Evolutionary conservation across 2,329 filamentous ascomycete species (phyloP).

Genomic region (Paramyrothecium roridum): DNA sequence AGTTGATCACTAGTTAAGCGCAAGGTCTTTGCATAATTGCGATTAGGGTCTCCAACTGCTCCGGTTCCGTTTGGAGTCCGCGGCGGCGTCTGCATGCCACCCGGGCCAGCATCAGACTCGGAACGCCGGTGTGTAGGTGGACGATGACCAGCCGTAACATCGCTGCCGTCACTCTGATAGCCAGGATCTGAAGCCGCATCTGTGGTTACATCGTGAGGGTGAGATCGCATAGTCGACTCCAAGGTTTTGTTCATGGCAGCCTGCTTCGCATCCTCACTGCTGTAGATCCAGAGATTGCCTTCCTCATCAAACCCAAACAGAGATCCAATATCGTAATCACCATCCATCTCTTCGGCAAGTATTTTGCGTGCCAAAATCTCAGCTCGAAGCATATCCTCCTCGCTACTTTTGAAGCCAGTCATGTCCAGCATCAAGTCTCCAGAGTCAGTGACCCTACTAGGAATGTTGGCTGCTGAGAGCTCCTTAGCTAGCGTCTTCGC

Average conservation of each 20-base stretch:
- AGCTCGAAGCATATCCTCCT: conserved; percentile 86
- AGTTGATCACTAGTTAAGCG: conserved; percentile 93
- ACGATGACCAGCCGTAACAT: conserved; percentile 47
- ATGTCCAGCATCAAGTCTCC: conserved; percentile 98
- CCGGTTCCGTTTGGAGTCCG: conserved; percentile 66
- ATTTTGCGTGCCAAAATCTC: conserved; percentile 94
- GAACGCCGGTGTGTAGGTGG: conserved; percentile 54
- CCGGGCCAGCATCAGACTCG: conserved; percentile 62
- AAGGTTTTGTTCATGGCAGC: conserved; percentile 69
- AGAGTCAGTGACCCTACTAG: conserved; percentile 84
- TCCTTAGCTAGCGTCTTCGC: conserved; percentile 84
- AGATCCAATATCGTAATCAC: conserved; percentile 93
- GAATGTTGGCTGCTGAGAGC: conserved; percentile 86
- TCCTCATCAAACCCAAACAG: conserved; percentile 93
- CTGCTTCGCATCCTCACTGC: conserved; percentile 93
- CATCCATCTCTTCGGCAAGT: conserved; percentile 86
- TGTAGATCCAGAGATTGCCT: conserved; percentile 99
- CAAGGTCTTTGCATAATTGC: conserved; percentile 95
- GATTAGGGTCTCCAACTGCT: conserved; percentile 65
- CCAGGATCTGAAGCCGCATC: conserved; percentile 90
- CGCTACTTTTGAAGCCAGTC: conserved; percentile 92
- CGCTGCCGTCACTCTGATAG: conserved; percentile 87
- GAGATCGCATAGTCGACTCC: conserved; percentile 44
- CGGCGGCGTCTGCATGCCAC: conserved; percentile 60
- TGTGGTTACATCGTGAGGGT: conserved; percentile 52